Evolutionary conservation across 768 basidiomycete genomes (phyloP).

Genomic region (Favolaschia claudopus): DNA sequence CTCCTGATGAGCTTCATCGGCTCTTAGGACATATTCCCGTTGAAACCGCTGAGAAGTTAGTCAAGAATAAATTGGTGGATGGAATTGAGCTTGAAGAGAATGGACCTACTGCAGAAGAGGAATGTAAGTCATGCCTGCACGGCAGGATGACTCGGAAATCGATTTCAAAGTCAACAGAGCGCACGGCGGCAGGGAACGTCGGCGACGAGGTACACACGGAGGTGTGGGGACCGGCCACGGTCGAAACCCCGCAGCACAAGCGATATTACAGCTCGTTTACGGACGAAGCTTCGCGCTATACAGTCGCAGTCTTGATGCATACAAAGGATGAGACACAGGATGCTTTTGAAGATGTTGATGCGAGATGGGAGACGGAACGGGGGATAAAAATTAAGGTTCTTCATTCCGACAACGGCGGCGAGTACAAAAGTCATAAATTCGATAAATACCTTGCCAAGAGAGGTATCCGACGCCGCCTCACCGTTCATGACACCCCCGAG

Average conservation of each 20-base stretch:
- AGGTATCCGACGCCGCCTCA: constrained; percentile 26
- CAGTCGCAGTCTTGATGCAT: constrained; percentile 29
- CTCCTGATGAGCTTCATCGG: no score
- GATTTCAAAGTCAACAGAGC: constrained; percentile 31
- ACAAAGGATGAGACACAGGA: constrained; percentile 36
- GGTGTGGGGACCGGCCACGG: constrained; percentile 43
- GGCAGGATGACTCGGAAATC: constrained; percentile 36
- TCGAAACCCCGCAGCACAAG: constrained; percentile 24
- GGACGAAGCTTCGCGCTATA: constrained; percentile 37
- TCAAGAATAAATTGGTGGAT: constrained; percentile 31
- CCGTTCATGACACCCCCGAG: constrained; percentile 35
- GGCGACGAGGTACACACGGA: constrained; percentile 43
- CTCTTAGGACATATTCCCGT: no score
- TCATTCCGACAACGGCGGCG: constrained; percentile 36
- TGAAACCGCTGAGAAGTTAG: constrained; percentile 28
- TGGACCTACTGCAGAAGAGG: constrained; percentile 17
- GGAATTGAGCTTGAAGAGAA: constrained; percentile 33
- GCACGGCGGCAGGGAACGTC: constrained; percentile 24
- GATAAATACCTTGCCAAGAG: constrained; percentile 20
- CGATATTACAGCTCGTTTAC: constrained; percentile 41
- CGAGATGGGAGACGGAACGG: constrained; percentile 32
- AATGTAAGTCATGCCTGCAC: constrained; percentile 37
- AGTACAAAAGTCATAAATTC: constrained; percentile 34
- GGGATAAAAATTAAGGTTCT: constrained; percentile 34
- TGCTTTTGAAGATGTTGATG: constrained; percentile 33